Base-by-base conservation (phyloP, 2,329 filamentous ascomycete genomes). In the Fusarium illudens region DNA sequence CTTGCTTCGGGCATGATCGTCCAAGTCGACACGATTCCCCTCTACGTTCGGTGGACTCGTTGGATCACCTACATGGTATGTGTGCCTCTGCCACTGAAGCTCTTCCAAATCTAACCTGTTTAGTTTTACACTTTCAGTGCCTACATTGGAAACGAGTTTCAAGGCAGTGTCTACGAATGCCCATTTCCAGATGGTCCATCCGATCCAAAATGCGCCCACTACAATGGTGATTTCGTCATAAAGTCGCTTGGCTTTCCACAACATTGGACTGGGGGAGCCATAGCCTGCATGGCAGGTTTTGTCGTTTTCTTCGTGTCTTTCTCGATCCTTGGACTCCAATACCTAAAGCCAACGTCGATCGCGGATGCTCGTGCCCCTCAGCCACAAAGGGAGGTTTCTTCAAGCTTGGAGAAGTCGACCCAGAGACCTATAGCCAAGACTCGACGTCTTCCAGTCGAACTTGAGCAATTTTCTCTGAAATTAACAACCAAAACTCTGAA, bases 31-130 rank as follows among this genome's bases (percentile, higher is more conserved):
- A 88, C 89, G 5, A 91, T 94, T 4, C 90, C 92, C 0, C 82
- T 93, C 1, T 94, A 93, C 70, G 87, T 93, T n/a, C 84, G 91
- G 57, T 94, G 92, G 92, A 80, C 92, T 2, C 93, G 93, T 73
- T 91, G 88, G 81, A 83, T 84, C 22, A 85, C 87, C 1, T 90
- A 89, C 67, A 84, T 84, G 22, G 84, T 85, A 77, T 75, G 81
- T 8, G 0, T 5, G 1, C 15, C 2, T 8, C 3, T 27, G 1
- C 22, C 2, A 0, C 22, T 75, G 49, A 9, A 6, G 0, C 22
- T 5, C 8, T 13, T 3, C 15, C 10, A 17, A 3, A 46, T 25
- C 70, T 78, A 37, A 78, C 55, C 6, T 20, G 0, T 0, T 6
- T 22, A 88, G 84, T 91, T 88, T 73, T 94, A 93, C 71, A 86